Percentiles rank a stretch among this genome's conserved stretches.
Evolutionary conservation across 805 yeast species (phyloP).

Genomic region (Kuraishia borneana): DNA sequence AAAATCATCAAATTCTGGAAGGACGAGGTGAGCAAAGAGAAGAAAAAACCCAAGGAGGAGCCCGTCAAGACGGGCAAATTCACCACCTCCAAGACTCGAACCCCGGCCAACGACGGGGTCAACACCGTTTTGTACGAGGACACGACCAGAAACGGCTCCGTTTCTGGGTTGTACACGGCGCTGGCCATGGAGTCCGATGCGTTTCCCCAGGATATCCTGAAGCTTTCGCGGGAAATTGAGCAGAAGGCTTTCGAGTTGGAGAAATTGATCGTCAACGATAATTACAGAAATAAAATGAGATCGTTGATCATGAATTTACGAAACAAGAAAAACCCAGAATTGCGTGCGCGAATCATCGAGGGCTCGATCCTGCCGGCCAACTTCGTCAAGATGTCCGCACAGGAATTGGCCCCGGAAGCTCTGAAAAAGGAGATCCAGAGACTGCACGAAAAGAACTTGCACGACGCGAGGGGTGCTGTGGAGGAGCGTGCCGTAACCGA

Average conservation of each 20-base stretch:
- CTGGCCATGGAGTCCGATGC: conserved; percentile 68
- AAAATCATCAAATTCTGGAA: conserved; percentile 83
- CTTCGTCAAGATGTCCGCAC: conserved; percentile 77
- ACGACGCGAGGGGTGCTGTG: conserved; percentile 96
- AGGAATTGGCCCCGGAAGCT: conserved; percentile 91
- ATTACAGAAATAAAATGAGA: conserved; percentile 75
- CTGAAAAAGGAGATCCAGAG: conserved; percentile 77
- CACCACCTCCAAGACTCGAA: conserved; percentile 50
- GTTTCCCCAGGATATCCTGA: conserved; percentile 39
- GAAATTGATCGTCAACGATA: conserved; percentile 42
- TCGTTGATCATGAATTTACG: conserved; percentile 80
- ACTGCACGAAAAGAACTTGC: conserved; percentile 78
- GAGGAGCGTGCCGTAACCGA: conserved; percentile 94
- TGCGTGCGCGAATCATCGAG: conserved; percentile 54
- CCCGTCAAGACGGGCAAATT: conserved; percentile 22
- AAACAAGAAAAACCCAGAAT: conserved; percentile 80
- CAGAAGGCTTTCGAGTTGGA: conserved; percentile 53
- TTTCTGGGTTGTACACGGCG: conserved; percentile 80
- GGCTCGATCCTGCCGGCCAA: conserved; percentile 58
- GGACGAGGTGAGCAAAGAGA: conserved; percentile 69
- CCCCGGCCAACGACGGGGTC: conserved; percentile 72
- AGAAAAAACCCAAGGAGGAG: conserved; percentile 18
- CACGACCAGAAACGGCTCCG: conserved; percentile 72
- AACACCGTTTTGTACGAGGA: conserved; percentile 60
- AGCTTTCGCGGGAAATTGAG: conserved; percentile 64